These are phyloP conservation scores for Anethum foeniculum DNA, from an alignment of 140 eudicot genomes.

Conservation along the genomic window DNA sequence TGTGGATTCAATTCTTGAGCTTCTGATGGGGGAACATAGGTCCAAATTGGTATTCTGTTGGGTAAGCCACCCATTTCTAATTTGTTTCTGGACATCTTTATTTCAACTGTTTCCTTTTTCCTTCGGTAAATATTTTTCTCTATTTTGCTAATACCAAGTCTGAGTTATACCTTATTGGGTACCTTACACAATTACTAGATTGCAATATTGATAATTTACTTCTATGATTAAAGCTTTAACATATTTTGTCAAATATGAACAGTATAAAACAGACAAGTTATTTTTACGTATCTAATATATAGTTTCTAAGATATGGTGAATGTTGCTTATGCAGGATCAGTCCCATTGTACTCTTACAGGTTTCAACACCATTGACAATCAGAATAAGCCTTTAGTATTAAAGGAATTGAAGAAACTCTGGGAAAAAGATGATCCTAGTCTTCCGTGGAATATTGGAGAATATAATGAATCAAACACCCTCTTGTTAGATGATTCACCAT, in stretches of 20 bases:
- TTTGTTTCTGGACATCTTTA: neutral
- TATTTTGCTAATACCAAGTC: neutral
- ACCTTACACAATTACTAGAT: neutral
- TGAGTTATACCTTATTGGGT: neutral
- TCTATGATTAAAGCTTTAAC: neutral
- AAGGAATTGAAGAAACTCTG: slow-evolving; percentile 73
- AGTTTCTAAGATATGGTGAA: neutral
- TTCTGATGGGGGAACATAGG: slow-evolving; percentile 41
- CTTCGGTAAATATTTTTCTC: neutral
- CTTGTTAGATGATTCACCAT: slow-evolving; percentile 81
- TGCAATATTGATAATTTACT: neutral
- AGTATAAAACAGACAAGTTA: neutral
- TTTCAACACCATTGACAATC: slow-evolving; percentile 51
- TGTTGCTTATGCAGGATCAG: slow-evolving; percentile 57
- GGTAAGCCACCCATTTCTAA: slow-evolving; percentile 36
- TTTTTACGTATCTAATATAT: neutral
- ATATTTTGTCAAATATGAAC: neutral
- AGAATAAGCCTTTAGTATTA: slow-evolving; percentile 58
- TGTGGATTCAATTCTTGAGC: slow-evolving; percentile 44
- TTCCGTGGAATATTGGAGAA: slow-evolving; percentile 71
- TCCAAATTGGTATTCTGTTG: slow-evolving; percentile 61
- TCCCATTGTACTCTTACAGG: slow-evolving; percentile 76
- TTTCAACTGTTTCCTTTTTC: neutral
- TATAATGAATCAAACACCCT: slow-evolving; percentile 68
- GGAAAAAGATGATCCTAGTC: slow-evolving; percentile 56